Percentiles rank a stretch among this genome's conserved stretches.
These are phyloP conservation scores for Chaetothyriales sp. DNA, from an alignment of 2,329 filamentous ascomycete species.

Conservation along the genomic window DNA sequence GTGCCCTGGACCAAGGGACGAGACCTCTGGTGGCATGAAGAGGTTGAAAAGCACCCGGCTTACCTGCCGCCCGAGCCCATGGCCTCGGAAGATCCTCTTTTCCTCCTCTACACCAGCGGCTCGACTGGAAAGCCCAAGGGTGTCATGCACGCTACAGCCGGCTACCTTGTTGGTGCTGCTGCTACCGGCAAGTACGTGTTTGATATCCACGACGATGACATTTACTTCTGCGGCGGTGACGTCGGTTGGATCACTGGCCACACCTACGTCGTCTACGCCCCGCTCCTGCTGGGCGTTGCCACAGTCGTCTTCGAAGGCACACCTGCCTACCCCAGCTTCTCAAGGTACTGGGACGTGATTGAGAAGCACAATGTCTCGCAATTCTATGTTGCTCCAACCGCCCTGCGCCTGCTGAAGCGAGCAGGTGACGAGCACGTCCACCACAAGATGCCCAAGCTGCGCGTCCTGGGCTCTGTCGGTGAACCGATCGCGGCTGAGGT, in stretches of 20 bases:
- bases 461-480: conserved; percentile 85
- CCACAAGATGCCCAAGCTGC: conserved; percentile 73
- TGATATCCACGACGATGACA: conserved; percentile 86
- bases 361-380: conserved; percentile 90
- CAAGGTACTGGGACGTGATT: conserved; percentile 97
- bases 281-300: conserved; percentile 78
- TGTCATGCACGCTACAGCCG: conserved; percentile 92
- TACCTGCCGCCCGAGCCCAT: conserved; percentile 83
- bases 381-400: conserved; percentile 96
- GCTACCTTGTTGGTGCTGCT: conserved; percentile 87
- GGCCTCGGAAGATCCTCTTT: conserved; percentile 89
- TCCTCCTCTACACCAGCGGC: conserved; percentile 94
- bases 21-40: conserved; percentile 97
- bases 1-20: conserved; percentile 80
- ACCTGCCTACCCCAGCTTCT: conserved; percentile 93
- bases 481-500: conserved; percentile 96
- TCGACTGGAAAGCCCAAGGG: conserved; percentile 98
- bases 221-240: conserved; percentile 95
- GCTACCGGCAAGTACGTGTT: conserved; percentile 97
- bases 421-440: conserved; percentile 88
- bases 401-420: conserved; percentile 82
- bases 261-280: conserved; percentile 95
- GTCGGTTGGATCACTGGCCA: conserved; percentile 99
- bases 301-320: conserved; percentile 98
- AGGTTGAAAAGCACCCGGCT: conserved; percentile 88